phyloP scores from a whole-genome alignment of 495 filamentous ascomycete species.

The Xylaria cubensis region DNA sequence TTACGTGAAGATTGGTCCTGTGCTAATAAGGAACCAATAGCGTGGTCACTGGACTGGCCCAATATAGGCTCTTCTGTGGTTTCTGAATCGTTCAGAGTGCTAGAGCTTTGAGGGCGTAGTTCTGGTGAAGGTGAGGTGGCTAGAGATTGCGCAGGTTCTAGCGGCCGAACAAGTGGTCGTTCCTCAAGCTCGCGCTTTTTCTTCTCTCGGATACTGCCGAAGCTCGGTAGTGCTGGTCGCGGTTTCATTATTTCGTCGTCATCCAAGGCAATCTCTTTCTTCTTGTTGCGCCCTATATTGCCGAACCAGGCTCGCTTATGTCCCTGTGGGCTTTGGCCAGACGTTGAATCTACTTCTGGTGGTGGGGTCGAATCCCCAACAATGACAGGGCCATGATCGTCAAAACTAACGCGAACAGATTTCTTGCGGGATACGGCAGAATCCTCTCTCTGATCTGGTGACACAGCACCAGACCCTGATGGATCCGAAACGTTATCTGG shows the following conservation, averaged over 20 bases:
- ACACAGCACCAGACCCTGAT: slow-evolving; percentile 36
- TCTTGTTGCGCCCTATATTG: slow-evolving; percentile 58
- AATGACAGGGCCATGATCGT: slow-evolving; percentile 66
- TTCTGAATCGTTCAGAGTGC: slow-evolving; percentile 30
- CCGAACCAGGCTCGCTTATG: slow-evolving; percentile 61
- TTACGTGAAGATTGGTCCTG: slow-evolving; percentile 56
- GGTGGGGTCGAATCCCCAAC: slow-evolving; percentile 65
- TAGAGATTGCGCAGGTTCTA: slow-evolving; percentile 41
- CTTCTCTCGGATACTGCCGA: slow-evolving; percentile 76
- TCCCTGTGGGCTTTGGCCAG: slow-evolving; percentile 57
- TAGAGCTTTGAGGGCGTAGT: slow-evolving; percentile 32
- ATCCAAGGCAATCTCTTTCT: slow-evolving; percentile 52
- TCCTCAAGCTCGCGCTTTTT: slow-evolving; percentile 51
- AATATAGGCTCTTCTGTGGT: slow-evolving; percentile 38
- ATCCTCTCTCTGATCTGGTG: slow-evolving; percentile 57
- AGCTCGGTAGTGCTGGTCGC: slow-evolving; percentile 77
- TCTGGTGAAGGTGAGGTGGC: slow-evolving; percentile 32
- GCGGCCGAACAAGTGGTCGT: slow-evolving; percentile 59
- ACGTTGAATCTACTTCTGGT: slow-evolving; percentile 56
- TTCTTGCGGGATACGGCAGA: slow-evolving; percentile 65
- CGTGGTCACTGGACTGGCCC: slow-evolving; percentile 68
- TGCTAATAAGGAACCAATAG: slow-evolving; percentile 64
- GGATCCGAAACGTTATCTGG: slow-evolving; percentile 51
- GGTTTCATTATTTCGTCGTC: slow-evolving; percentile 78
- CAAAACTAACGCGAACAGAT: slow-evolving; percentile 82